Base-by-base conservation (phyloP, 306 rosid genomes). In the Macrotyloma uniflorum region DNA sequence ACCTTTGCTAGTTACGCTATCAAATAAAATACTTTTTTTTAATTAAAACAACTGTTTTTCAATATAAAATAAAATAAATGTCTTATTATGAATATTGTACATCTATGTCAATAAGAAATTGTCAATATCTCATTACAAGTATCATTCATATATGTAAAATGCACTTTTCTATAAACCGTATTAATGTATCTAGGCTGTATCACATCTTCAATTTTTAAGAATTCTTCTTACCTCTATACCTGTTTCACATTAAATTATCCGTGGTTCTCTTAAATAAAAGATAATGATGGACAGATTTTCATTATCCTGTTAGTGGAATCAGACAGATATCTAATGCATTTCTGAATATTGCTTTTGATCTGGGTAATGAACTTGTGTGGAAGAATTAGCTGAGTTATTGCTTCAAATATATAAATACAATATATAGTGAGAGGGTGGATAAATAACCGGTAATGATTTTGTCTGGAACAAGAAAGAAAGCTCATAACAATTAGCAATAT, bases 301-400 rank as follows among this genome's bases (percentile, higher is more conserved):
- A 19, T 72, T 54, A 22, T 71, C 32, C 16, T 72, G 71, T 76
- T 35, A 13, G 36, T 63, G 61, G 45, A 50, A 13, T 53, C 46
- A 69, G 35, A 51, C 16, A 20, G 67, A 16, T 67, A 19, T 33
- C 20, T 24, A 12, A 28, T 16, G 26, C 59, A 18, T n/a, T 78
- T 49, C 70, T 72, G 45, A 47, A 72, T 77, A 46, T 72, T 64
- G 23, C 14, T 66, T 63, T 5, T 42, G 75, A 55, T 72, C 30
- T 42, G 45, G 19, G 62, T 50, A 10, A 55, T 22, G 28, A 30
- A 11, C 51, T 32, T 5, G 6, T 71, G 78, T 71, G 38, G 33
- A 62, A 61, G 46, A 76, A n/a, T 38, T 72, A 54, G 50, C 50
- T 55, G 51, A 30, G 15, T 20, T 61, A 36, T 38, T 83, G 38